These are phyloP conservation scores for Colletotrichum sp. DNA, from an alignment of 2,329 filamentous ascomycete species.

Conservation along the genomic window DNA sequence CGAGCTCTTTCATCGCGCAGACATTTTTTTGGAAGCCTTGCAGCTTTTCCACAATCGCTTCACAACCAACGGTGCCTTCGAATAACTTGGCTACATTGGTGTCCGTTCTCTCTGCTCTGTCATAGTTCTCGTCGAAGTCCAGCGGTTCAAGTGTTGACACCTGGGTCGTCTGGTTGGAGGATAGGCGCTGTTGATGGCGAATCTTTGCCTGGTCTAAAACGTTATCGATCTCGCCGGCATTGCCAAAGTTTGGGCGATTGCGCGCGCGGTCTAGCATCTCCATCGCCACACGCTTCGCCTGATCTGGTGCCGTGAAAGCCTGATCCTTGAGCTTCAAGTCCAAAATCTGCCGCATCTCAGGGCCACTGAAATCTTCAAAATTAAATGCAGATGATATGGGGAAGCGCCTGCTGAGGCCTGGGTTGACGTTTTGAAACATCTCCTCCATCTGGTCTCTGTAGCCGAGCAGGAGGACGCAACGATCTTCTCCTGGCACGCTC, in stretches of 20 bases:
- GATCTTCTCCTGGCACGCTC: slow-evolving; percentile 71
- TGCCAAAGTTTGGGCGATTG: slow-evolving; percentile 72
- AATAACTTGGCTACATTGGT: slow-evolving; percentile 62
- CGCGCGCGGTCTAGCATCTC: slow-evolving; percentile 66
- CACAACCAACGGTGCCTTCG: slow-evolving; percentile 62
- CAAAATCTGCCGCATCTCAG: slow-evolving; percentile 64
- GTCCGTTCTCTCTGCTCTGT: slow-evolving; percentile 51
- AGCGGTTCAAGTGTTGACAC: slow-evolving; percentile 31
- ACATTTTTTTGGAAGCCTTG: slow-evolving; percentile 59
- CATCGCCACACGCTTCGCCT: slow-evolving; percentile 59
- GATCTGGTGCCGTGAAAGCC: slow-evolving; percentile 55
- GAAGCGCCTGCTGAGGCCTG: slow-evolving; percentile 71
- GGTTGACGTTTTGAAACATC: slow-evolving; percentile 79
- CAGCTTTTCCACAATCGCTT: slow-evolving; percentile 57
- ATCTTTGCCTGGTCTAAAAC: slow-evolving; percentile 52
- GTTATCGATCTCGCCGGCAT: slow-evolving; percentile 78
- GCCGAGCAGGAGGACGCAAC: slow-evolving; percentile 74
- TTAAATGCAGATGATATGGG: slow-evolving; percentile 66
- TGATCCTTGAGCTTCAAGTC: slow-evolving; percentile 65
- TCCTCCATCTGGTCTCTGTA: slow-evolving; percentile 73
- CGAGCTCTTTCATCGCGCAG: slow-evolving; percentile 52
- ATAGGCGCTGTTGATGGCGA: slow-evolving; percentile 21
- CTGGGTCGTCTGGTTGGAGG: slow-evolving; percentile 3
- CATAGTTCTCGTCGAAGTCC: slow-evolving; percentile 67
- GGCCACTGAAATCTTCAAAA: slow-evolving; percentile 71